phyloP scores from a whole-genome alignment of 768 basidiomycete species.

The Tylopilus subfusipes region DNA sequence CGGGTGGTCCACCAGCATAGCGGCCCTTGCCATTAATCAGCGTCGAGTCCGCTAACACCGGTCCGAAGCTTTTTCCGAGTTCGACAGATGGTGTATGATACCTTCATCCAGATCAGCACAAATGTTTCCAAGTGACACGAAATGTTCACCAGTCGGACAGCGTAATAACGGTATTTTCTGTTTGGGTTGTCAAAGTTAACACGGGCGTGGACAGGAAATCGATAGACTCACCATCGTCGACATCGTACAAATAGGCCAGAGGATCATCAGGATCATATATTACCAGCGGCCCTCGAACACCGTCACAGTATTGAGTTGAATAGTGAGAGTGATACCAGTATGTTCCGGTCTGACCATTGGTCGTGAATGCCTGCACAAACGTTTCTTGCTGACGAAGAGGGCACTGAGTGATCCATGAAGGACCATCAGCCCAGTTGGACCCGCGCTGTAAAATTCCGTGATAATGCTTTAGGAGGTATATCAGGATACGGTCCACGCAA shows the following conservation, averaged over 20 bases:
- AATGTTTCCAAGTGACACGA: not conserved
- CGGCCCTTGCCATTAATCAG: slow-evolving; percentile 56
- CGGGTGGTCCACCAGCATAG: slow-evolving; percentile 37
- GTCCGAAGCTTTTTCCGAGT: not conserved
- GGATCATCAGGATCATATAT: not conserved
- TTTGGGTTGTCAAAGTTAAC: not conserved
- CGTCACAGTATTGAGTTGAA: not conserved
- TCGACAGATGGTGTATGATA: not conserved
- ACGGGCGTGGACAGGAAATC: not conserved
- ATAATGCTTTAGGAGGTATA: not conserved
- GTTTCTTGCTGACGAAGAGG: slow-evolving; percentile 12
- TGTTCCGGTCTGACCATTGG: slow-evolving; percentile 28
- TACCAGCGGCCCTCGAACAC: not conserved
- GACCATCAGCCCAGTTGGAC: not conserved
- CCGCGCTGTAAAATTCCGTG: not conserved
- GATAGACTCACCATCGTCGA: slow-evolving; percentile 37
- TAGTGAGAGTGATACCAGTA: slow-evolving; percentile 38
- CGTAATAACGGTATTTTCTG: slow-evolving; percentile 35
- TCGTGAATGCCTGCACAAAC: slow-evolving; percentile 36
- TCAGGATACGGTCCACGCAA: slow-evolving; percentile 14
- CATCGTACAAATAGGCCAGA: slow-evolving; percentile 33
- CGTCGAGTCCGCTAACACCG: slow-evolving; percentile 31
- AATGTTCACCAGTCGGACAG: not conserved
- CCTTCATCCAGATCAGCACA: not conserved
- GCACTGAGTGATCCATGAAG: not conserved